Conservation (phyloP, 768 basidiomycete genomes). For the Kondoa subrosea region DNA sequence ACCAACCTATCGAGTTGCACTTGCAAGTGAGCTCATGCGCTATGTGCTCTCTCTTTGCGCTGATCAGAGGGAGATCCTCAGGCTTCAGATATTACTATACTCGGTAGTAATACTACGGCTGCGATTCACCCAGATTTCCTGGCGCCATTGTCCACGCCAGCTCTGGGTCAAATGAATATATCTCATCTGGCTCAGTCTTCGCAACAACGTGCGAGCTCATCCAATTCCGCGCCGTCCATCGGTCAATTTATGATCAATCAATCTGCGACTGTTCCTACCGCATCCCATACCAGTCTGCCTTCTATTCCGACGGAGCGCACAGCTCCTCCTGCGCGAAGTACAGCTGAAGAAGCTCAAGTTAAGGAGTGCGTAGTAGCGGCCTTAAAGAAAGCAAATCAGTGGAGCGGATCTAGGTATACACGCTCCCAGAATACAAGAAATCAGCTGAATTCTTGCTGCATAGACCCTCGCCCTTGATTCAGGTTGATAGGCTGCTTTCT, state of each 20-base stretch:
- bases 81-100: background rate
- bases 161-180: background rate
- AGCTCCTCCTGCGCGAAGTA: background rate
- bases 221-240: no score
- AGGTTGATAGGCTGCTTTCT: background rate
- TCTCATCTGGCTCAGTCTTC: no score
- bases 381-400: background rate
- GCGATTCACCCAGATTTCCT: background rate
- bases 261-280: background rate
- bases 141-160: background rate
- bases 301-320: no score
- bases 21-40: background rate
- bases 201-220: no score
- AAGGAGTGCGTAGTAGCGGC: background rate
- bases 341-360: background rate
- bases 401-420: background rate
- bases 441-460: no score
- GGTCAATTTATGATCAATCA: no score
- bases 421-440: no score
- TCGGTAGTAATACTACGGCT: background rate
- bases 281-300: no score
- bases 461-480: conserved; percentile 4
- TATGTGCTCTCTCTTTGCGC: background rate
- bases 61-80: background rate
- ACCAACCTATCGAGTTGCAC: background rate